A percentile compares a stretch with the other conserved stretches of the same genome.
phyloP scores from a whole-genome alignment of 371 early-diverging fungal species.

The Dinochytrium kinnereticum region DNA sequence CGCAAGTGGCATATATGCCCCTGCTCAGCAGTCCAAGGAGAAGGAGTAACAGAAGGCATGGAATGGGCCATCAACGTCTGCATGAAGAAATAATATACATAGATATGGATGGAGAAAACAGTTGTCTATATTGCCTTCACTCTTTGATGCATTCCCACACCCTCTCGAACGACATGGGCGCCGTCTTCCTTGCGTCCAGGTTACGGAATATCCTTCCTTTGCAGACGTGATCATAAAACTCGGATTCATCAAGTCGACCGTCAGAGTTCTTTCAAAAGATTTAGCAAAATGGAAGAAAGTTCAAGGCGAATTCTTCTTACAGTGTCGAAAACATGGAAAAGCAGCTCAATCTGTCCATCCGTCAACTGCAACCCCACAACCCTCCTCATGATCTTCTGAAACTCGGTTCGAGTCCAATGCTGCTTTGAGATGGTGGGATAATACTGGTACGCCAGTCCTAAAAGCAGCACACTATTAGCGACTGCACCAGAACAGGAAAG shows the following conservation, averaged over 20 bases:
- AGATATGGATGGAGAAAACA: not conserved
- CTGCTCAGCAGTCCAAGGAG: constrained; percentile 54
- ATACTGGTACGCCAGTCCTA: constrained; percentile 39
- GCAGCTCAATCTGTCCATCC: constrained; percentile 33
- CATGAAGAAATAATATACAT: constrained; percentile 20
- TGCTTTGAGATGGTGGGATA: constrained; percentile 23
- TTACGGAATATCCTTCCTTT: constrained; percentile 32
- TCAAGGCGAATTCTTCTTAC: constrained; percentile 6
- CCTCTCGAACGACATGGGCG: constrained; percentile 1
- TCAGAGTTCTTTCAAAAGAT: constrained; percentile 9
- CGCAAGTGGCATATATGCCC: constrained; percentile 61
- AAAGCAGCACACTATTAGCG: not conserved
- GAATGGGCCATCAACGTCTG: constrained; percentile 57
- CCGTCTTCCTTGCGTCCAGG: constrained; percentile 10
- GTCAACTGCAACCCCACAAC: constrained; percentile 34
- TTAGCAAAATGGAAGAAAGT: not conserved
- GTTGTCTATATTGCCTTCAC: not conserved
- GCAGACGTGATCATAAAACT: constrained; percentile 35
- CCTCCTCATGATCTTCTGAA: constrained; percentile 30
- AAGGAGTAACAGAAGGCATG: constrained; percentile 58
- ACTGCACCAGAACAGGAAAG: not conserved
- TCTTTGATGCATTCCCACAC: constrained; percentile 19
- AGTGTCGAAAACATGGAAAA: constrained; percentile 37
- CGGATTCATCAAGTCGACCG: constrained; percentile 32
- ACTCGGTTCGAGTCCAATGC: constrained; percentile 29